phyloP scores from a whole-genome alignment of 2,329 filamentous ascomycete species.

The Pseudohalonectria lignicola region DNA sequence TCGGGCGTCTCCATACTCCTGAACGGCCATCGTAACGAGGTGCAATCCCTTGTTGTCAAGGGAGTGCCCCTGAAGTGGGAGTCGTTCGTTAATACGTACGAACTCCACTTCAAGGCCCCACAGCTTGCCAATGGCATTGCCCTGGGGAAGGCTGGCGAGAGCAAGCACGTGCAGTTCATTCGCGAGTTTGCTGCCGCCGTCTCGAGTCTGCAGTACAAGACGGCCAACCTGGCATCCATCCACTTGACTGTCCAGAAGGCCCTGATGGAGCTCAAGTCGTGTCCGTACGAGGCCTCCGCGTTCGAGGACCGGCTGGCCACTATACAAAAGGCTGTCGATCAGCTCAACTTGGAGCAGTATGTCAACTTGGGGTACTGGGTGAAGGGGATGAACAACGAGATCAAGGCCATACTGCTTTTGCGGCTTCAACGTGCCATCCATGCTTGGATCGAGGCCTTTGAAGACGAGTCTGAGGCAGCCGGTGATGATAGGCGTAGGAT shows the following conservation, averaged over 20 bases:
- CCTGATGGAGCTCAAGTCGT: slow-evolving; percentile 71
- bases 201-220: slow-evolving; percentile 81
- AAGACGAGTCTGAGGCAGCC: slow-evolving; percentile 31
- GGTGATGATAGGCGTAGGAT: slow-evolving; percentile 42
- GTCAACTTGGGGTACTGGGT: slow-evolving; percentile 92
- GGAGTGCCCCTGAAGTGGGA: slow-evolving; percentile 92
- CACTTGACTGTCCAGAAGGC: slow-evolving; percentile 75
- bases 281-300: slow-evolving; percentile 67
- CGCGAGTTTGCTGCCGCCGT: slow-evolving; percentile 84
- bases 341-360: slow-evolving; percentile 92
- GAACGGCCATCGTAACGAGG: slow-evolving; percentile 84
- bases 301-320: slow-evolving; percentile 74
- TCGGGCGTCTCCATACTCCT: slow-evolving; percentile 77
- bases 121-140: slow-evolving; percentile 46
- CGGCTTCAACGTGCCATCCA: slow-evolving; percentile 77
- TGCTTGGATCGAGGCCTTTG: slow-evolving; percentile 80
- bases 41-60: slow-evolving; percentile 72
- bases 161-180: slow-evolving; percentile 93
- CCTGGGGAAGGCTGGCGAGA: slow-evolving; percentile 57
- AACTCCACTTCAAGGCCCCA: slow-evolving; percentile 61
- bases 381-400: slow-evolving; percentile 70
- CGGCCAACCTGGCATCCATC: slow-evolving; percentile 65
- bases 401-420: slow-evolving; percentile 69
- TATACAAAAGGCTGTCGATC: slow-evolving; percentile 88
- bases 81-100: slow-evolving; percentile 94